Percentiles rank a stretch among this genome's conserved stretches.
These are phyloP conservation scores for Erodium moschatum DNA, from an alignment of 441 rosid species.

Conservation along the genomic window DNA sequence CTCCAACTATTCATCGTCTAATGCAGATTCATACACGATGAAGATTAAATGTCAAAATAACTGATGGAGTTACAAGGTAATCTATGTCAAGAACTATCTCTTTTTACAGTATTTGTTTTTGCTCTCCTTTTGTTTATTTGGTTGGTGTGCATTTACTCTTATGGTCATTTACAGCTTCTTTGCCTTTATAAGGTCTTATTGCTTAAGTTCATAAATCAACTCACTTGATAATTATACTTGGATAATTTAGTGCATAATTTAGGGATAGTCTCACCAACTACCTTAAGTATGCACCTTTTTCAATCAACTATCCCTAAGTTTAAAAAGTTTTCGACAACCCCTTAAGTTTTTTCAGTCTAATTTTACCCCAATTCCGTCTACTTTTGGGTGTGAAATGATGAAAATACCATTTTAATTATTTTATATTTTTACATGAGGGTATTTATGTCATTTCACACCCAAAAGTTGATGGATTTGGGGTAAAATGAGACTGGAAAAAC, in stretches of 20 bases:
- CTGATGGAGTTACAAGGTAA: not conserved
- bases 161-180: not conserved
- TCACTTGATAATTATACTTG: not conserved
- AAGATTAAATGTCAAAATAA: not conserved
- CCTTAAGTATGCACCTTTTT: too few species aligned
- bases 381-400: too few species aligned
- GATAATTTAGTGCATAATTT: not conserved
- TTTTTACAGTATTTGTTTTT: not conserved
- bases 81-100: not conserved
- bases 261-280: not conserved
- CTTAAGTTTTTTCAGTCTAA: too few species aligned
- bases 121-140: not conserved
- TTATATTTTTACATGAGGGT: too few species aligned
- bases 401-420: too few species aligned
- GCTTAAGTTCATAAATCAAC: not conserved
- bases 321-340: too few species aligned
- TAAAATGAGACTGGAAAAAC: too few species aligned
- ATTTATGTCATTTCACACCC: too few species aligned
- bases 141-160: not conserved
- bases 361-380: too few species aligned
- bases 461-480: too few species aligned
- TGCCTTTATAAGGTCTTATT: not conserved
- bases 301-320: too few species aligned
- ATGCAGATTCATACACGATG: not conserved
- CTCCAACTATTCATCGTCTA: not conserved